Evolutionary conservation across 2,329 filamentous ascomycete genomes (phyloP), one percentile per base, ranked within the genome.

Genomic region (Colletotrichum musicola): DNA sequence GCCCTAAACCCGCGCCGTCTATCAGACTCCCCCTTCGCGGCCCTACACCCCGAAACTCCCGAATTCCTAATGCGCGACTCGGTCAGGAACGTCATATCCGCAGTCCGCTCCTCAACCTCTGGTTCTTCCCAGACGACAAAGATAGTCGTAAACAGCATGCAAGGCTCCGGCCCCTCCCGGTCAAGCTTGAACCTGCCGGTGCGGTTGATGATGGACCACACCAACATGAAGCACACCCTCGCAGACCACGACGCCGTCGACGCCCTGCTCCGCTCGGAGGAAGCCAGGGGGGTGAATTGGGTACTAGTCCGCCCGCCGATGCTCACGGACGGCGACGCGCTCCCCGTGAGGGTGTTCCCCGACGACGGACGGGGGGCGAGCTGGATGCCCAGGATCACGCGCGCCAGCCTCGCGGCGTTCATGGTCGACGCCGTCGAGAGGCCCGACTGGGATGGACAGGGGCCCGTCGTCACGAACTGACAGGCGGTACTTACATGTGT

Each of bases 231-330:
- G 20, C 76, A 81, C 35, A 82, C 82, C 54, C 80, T 82, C 30
- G 75, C 81, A 1, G 86, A 88, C 63, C 86, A 88, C 67, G 78
- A 82, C 56, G 74, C 76, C 38, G 80, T 86, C 42, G 84, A 86
- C 44, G 63, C 71, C 13, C 76, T 83, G 71, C 75, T 85, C 1
- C 79, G 79, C 4, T 50, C 54, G 13, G 62, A 71, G 18, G 4
- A 18, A 56, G 73, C 57, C 0, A 76, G 71, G 13, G 79, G 75
- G 2, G 72, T 81, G 4, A 73, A 77, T 4, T 84, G 77, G 72
- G 82, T 85, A 3, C 59, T 86, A n/a, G 82, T 82, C 4, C 77
- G 83, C 2, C 82, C 85, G 4, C 75, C 76, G 1, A 80, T 83
- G 60, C 74, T 87, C 69, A 77, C 78, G 2, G 81, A 82, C 2